Evolutionary conservation across 805 yeast genomes (phyloP), one percentile per base, ranked within the genome.

Genomic region (Wickerhamomyces xylosicus): DNA sequence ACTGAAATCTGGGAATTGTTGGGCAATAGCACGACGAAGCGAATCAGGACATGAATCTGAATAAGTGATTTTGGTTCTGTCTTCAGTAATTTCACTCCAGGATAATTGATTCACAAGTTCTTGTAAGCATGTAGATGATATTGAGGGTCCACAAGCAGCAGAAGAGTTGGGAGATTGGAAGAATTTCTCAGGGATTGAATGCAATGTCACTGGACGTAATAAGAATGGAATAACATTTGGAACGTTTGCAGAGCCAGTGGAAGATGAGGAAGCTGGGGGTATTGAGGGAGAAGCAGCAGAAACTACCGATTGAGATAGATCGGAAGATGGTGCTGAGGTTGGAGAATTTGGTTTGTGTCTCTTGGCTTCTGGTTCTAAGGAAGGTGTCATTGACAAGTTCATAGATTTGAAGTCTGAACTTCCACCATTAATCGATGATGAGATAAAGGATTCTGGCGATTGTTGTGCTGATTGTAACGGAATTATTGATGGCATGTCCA

Each of bases 191-290:
- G 94, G 90, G 10, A 83, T 74, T 0, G 83, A 70, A 34, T 69
- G 63, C 0, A 79, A 63, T 16, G 85, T 79, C 42, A 80, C 71
- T 33, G 78, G 73, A 42, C 89, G 61, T 20, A 83, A 56, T 10
- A 83, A 64, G 57, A 83, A 74, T 2, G 87, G 89, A 27, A 82
- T 56, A 58, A 79, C 78, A 46, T 79, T 81, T 5, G 84, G 69
- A 34, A 65, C 71, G 37, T 68, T 22, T 9, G 28, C 9, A 22
- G 28, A 9, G 13, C 13, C 13, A 22, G 28, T 72, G 33, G 53
- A 64, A 19, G 63, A 65, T 45, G 63, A 55, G 4, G 37, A 32
- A 19, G 36, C 37, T 4, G 48, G 39, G n/a, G n/a, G n/a, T n/a
- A n/a, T n/a, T n/a, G n/a, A n/a, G n/a, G n/a, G n/a, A 5, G 46